phyloP scores from a whole-genome alignment of 108 stramenopile species.

The Cyclotella sp. region DNA sequence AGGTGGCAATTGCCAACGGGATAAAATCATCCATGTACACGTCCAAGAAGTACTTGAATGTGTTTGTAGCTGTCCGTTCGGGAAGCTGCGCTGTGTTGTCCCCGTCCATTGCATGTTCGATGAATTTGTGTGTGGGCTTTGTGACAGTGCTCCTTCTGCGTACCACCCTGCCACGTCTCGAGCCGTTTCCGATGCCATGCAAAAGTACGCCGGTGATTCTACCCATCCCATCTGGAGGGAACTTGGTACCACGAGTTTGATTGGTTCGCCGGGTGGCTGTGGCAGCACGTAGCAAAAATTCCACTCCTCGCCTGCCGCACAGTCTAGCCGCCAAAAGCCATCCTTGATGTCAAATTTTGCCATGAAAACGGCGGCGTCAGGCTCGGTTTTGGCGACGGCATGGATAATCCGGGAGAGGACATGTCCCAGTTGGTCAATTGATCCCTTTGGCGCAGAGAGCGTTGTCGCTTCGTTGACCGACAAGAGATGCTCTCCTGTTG shows the following conservation, averaged over 20 bases:
- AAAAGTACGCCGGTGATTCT: too few species aligned
- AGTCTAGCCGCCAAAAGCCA: slow-evolving; percentile 10
- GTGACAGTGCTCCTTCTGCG: neutral
- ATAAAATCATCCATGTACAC: slow-evolving; percentile 10
- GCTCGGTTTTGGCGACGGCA: neutral
- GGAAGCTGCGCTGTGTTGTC: neutral
- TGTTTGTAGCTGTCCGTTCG: neutral
- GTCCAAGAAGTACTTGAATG: neutral
- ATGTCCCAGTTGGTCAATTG: slow-evolving; percentile 11
- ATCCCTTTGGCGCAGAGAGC: neutral
- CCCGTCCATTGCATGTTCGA: neutral
- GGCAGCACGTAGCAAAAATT: slow-evolving; percentile 9
- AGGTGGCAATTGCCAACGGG: neutral
- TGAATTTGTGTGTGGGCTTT: neutral
- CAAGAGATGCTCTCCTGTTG: neutral
- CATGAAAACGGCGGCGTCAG: slow-evolving; percentile 3
- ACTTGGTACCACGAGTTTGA: neutral
- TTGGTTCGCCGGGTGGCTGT: neutral
- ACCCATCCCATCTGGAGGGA: too few species aligned
- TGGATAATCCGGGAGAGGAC: neutral
- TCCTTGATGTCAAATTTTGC: slow-evolving; percentile 15
- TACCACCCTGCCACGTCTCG: neutral
- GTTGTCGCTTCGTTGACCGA: slow-evolving; percentile 7
- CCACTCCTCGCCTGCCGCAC: slow-evolving; percentile 11
- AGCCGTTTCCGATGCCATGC: too few species aligned